Percentiles rank a stretch among this genome's conserved stretches.
Conservation (phyloP, 1,284 basidiomycete genomes). For the Takashimella tepidaria region DNA sequence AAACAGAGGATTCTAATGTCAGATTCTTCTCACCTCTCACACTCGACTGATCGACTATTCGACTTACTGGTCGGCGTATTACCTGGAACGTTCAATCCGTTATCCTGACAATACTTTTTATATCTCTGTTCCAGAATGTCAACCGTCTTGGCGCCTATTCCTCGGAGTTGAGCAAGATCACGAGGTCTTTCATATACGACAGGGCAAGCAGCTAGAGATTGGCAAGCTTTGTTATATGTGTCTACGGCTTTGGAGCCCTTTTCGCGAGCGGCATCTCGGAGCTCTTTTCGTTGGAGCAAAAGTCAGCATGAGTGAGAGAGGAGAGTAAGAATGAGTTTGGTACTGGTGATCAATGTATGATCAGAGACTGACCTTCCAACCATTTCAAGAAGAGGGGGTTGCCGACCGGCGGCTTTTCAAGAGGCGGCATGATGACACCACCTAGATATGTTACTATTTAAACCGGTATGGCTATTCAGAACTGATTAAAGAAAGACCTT, state of each 20-base stretch:
- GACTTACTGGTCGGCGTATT: slow-evolving; percentile 25
- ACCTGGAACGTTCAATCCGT: slow-evolving; percentile 23
- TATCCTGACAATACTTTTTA: slow-evolving; percentile 31
- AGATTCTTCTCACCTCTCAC: no score
- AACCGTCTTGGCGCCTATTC: slow-evolving; percentile 42
- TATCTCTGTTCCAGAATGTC: slow-evolving; percentile 34
- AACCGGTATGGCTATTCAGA: no score
- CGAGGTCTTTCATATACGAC: slow-evolving; percentile 34
- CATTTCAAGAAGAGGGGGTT: slow-evolving; percentile 46
- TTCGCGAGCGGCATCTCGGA: slow-evolving; percentile 36
- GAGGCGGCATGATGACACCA: slow-evolving; percentile 4
- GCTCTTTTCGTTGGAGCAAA: slow-evolving; percentile 24
- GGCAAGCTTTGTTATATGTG: slow-evolving; percentile 36
- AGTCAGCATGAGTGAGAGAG: no score
- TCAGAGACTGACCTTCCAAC: slow-evolving; percentile 38
- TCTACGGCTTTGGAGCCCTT: slow-evolving; percentile 37
- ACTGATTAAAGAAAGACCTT: no score
- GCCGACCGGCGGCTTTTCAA: slow-evolving; percentile 29
- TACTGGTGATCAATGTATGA: no score
- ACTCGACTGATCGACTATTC: no score
- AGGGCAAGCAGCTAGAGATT: slow-evolving; percentile 39
- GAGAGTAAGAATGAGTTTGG: not conserved
- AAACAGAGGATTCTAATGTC: no score
- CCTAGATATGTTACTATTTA: no score
- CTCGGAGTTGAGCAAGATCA: slow-evolving; percentile 33